phyloP scores from a whole-genome alignment of 1,284 basidiomycete species.

The Abortiporus biennis region DNA sequence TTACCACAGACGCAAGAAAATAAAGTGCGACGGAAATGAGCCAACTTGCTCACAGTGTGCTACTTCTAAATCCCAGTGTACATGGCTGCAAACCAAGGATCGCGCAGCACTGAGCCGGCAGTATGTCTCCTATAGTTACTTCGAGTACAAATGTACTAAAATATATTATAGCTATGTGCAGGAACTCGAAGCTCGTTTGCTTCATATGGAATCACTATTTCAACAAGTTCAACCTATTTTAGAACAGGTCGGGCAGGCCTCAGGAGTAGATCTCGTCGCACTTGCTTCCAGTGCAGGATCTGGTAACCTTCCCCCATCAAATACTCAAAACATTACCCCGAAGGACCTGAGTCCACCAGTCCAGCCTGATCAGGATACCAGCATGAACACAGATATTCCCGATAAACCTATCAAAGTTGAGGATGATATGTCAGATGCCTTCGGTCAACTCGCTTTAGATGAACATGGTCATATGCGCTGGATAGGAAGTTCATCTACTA shows the following conservation, averaged over 20 bases:
- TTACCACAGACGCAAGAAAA: constrained; percentile 70
- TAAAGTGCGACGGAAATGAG: constrained; percentile 81
- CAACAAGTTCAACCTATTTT: constrained; percentile 71
- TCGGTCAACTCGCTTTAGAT: constrained; percentile 82
- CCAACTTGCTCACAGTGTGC: constrained; percentile 79
- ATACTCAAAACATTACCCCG: constrained; percentile 20
- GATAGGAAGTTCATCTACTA: constrained; percentile 88
- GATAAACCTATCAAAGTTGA: constrained; percentile 47
- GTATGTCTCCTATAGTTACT: constrained; percentile 38
- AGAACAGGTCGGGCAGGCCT: constrained; percentile 52
- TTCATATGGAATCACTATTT: constrained; percentile 81
- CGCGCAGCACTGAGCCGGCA: constrained; percentile 80
- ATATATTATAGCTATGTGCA: constrained; percentile 65
- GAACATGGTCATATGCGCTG: constrained; percentile 88
- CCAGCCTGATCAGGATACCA: constrained; percentile 20
- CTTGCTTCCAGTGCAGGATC: constrained; percentile 22
- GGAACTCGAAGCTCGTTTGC: constrained; percentile 75
- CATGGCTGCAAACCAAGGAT: constrained; percentile 84
- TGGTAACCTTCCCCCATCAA: constrained; percentile 12
- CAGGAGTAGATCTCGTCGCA: constrained; percentile 31
- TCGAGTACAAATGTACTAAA: constrained; percentile 12
- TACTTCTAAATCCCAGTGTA: constrained; percentile 67
- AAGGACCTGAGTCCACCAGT: no score
- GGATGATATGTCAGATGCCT: constrained; percentile 72
- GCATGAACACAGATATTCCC: constrained; percentile 22